Base-by-base conservation (phyloP, 768 basidiomycete species). In the Lyophyllum shimeji region DNA sequence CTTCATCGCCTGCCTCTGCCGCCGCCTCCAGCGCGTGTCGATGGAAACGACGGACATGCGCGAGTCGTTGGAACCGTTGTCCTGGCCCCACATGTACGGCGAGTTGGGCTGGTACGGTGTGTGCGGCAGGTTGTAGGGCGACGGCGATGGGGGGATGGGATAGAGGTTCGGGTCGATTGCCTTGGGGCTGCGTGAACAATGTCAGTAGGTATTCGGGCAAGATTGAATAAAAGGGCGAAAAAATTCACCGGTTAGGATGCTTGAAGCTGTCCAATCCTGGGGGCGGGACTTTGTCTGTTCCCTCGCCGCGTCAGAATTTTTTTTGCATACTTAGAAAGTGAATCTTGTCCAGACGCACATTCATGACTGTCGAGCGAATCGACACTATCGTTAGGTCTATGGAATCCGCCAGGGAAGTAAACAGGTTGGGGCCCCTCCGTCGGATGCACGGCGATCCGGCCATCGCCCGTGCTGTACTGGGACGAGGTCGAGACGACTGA, bases 1-100 rank as follows among this genome's bases (percentile, higher is more conserved):
- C 67, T 91, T 92, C 73, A 94, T 88, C 25, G 90, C 92, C 71
- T 94, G 93, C 50, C 93, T 86, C 71, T 95, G 93, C 49, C 93
- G 85, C 60, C 87, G 84, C 61, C 81, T 74, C 81, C 82, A 83
- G 2, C 80, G 82, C 43, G 74, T 82, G 56, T 87, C 85, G 34
- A 75, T 73, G 42, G 84, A 85, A 48, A 79, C 71, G n/a, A 76
- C 69, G 15, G 84, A 86, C 23, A 56, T 60, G 21, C 77, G 87
- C 64, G 76, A 84, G 58, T 67, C 64, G 12, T 57, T 53, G 13
- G 61, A 58, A 11, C 56, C 53, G 44, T 56, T 60, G 13, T 57
- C 40, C 27, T 57, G 52, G 21, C 57, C 59, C 55, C 55, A 55
- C 53, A 54, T 53, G 45, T 63, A 65, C 11, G 64, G 64, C n/a